Conservation (phyloP, 129 eudicot genomes). For the Helianthus tuberosus region DNA sequence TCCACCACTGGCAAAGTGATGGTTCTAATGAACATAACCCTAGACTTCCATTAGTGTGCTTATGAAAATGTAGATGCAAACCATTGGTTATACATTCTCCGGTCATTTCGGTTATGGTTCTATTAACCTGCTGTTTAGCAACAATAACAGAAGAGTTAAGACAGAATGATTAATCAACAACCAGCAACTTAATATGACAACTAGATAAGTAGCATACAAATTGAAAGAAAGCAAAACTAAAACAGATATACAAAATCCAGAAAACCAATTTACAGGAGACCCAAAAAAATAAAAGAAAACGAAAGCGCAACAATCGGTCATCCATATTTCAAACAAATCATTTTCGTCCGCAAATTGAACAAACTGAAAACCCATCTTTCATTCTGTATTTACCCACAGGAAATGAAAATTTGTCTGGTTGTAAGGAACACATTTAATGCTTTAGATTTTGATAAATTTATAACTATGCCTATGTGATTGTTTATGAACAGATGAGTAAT, state of each 20-base stretch:
- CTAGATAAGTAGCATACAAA: constrained; percentile 29
- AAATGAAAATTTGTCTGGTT: constrained; percentile 28
- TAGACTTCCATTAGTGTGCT: too few relatives aligned
- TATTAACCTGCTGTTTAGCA: too few relatives aligned
- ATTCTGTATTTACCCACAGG: constrained; percentile 50
- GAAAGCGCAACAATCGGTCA: constrained; percentile 20
- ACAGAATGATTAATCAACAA: not conserved
- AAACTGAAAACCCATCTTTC: constrained; percentile 39
- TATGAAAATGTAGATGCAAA: too few relatives aligned
- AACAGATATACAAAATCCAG: constrained; percentile 35
- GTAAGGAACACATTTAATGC: constrained; percentile 28
- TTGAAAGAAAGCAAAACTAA: constrained; percentile 26
- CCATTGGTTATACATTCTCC: too few relatives aligned
- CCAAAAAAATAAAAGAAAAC: not conserved
- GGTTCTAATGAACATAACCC: too few relatives aligned
- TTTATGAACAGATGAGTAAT: constrained; percentile 39
- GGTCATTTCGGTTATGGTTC: too few relatives aligned
- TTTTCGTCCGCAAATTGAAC: constrained; percentile 33
- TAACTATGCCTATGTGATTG: constrained; percentile 42
- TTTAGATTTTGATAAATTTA: constrained; percentile 21
- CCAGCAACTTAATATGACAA: constrained; percentile 17
- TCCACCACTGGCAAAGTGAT: too few relatives aligned
- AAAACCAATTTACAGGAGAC: constrained; percentile 35
- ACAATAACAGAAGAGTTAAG: not conserved
- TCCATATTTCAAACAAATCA: constrained; percentile 39